Evolutionary conservation across 495 filamentous ascomycete species (phyloP), one percentile per base, ranked within the genome.

Genomic region (Sordaria brevicollis): DNA sequence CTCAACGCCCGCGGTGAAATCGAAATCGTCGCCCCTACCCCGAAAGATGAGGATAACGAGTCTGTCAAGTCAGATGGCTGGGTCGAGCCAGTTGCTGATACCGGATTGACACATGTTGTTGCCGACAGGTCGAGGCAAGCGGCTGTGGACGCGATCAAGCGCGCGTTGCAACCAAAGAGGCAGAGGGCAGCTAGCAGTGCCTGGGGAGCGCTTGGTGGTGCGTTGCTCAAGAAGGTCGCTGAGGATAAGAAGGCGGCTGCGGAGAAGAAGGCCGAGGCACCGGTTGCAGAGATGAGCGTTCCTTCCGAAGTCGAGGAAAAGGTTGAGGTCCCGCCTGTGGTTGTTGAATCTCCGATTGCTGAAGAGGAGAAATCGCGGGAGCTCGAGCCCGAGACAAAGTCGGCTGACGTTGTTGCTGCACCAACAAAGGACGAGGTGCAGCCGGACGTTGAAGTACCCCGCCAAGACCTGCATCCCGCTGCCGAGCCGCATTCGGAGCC

Each of bases 351-450:
- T 70, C 13, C 6, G 5, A 62, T 31, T 0, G 68, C 70, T 71
- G 71, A 71, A 41, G 75, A 74, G 69, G 71, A 71, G 15, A 76
- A 73, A 70, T 75, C 71, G 67, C 71, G 66, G 36, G 72, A 72
- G 3, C 68, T 72, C 10, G 65, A 67, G 49, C 11, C 25, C 2
- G 5, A 62, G 2, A 62, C 49, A 31, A 62, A 62, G 39, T 62
- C 67, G 34, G 71, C 68, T 57, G 67, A 76, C 5, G 69, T 69
- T 36, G 69, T 69, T 36, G 69, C 37, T 3, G 72, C 66, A 2
- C 35, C 66, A 21, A 35, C 68, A n/a, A 34, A 69, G 66, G n/a
- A 3, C 17, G 31, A 34, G 15, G 54, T 62, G 29, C 37, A 1
- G 38, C 29, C 17, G 0, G 31, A 31, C 6, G 34, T 21, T n/a